Conservation (phyloP, 306 rosid genomes). For the Calophaca sinica region DNA sequence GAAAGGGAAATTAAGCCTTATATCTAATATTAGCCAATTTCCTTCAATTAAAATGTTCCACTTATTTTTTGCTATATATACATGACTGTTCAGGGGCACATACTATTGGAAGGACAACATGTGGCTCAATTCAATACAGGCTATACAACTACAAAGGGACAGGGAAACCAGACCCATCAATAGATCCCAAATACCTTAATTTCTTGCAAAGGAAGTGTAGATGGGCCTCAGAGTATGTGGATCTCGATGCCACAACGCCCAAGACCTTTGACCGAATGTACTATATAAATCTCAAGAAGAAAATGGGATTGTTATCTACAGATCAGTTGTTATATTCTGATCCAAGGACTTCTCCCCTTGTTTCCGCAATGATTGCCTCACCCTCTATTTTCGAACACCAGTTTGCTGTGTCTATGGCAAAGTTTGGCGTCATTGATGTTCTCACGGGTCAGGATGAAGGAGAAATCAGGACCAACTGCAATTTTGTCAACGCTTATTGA, state of each 20-base stretch:
- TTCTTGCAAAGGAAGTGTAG: conserved; percentile 80
- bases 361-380: conserved; percentile 53
- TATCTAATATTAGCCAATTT: background rate
- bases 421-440: conserved; percentile 72
- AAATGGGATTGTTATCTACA: conserved; percentile 70
- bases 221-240: conserved; percentile 87
- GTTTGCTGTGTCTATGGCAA: conserved; percentile 80
- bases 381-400: conserved; percentile 57
- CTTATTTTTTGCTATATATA: background rate
- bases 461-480: conserved; percentile 78
- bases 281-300: conserved; percentile 61
- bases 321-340: conserved; percentile 70
- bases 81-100: conserved; percentile 68
- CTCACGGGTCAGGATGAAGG: conserved; percentile 67
- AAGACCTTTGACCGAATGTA: conserved; percentile 60
- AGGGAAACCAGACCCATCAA: conserved; percentile 66
- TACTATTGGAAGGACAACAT: conserved; percentile 81
- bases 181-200: conserved; percentile 57
- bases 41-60: conserved; percentile 9
- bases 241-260: conserved; percentile 80
- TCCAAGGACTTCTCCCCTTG: conserved; percentile 67
- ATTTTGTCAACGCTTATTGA: conserved; percentile 63
- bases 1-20: too few relatives aligned
- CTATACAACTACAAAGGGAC: conserved; percentile 67
- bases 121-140: conserved; percentile 70